These are phyloP conservation scores for Paralagenidium karlingii DNA, from an alignment of 352 stramenopile species.

Conservation along the genomic window DNA sequence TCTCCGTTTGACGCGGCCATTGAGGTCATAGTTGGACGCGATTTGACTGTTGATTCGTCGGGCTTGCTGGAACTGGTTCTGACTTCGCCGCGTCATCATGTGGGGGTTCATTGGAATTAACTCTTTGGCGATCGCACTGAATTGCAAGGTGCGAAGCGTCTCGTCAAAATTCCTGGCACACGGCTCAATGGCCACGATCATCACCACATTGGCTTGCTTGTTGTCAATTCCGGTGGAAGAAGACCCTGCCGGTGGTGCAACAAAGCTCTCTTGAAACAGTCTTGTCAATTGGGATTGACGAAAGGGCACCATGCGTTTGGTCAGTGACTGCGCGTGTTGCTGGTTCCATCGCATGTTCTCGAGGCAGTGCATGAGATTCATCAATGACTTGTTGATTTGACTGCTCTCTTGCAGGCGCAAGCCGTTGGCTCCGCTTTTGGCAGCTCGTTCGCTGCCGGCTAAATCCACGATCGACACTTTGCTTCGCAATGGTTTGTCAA, in stretches of 20 bases:
- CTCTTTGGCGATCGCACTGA: conserved; percentile 86
- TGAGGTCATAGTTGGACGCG: too few species aligned
- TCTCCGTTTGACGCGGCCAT: too few species aligned
- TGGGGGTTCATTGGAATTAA: conserved; percentile 44
- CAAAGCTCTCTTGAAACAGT: conserved; percentile 92
- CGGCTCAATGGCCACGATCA: conserved; percentile 96
- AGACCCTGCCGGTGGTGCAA: conserved; percentile 62
- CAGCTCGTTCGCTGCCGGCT: conserved; percentile 67
- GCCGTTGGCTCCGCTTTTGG: conserved; percentile 65
- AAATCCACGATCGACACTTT: conserved; percentile 94
- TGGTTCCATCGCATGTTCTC: conserved; percentile 90
- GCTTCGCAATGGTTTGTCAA: conserved; percentile 6
- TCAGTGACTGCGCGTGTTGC: conserved; percentile 42
- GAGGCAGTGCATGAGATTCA: conserved; percentile 96
- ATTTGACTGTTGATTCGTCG: too few species aligned
- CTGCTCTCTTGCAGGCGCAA: conserved; percentile 94
- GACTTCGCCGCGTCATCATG: neutral
- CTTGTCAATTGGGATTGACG: conserved; percentile 94
- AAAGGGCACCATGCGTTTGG: conserved; percentile 95
- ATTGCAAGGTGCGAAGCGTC: conserved; percentile 91
- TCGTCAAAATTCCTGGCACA: conserved; percentile 92
- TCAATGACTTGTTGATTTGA: conserved; percentile 96
- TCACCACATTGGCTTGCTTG: conserved; percentile 88
- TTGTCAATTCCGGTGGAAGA: too few species aligned
- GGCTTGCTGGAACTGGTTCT: neutral